Evolutionary conservation across 2,329 filamentous ascomycete genomes (phyloP).

Genomic region (Chaetoscypha palmicola): DNA sequence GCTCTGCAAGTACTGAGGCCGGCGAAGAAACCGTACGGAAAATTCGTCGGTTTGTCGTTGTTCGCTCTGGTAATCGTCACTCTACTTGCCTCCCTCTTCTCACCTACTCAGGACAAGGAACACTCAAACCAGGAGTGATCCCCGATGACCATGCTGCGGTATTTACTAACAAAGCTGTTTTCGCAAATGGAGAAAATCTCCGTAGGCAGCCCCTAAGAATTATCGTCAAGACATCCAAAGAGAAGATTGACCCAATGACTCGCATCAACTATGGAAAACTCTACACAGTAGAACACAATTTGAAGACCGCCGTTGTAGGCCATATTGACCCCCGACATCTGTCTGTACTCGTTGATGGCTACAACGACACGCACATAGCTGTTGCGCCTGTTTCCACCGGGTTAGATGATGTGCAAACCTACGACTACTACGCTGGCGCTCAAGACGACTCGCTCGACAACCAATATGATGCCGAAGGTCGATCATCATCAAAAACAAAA

Average conservation of each 20-base stretch:
- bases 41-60: neutral
- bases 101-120: neutral
- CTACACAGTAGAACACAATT: constrained; percentile 1
- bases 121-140: neutral
- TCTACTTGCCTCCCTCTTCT: neutral
- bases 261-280: neutral
- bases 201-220: neutral
- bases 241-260: constrained; percentile 1
- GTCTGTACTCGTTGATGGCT: neutral
- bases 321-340: neutral
- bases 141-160: neutral
- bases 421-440: too few relatives aligned
- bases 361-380: neutral
- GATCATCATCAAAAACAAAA: too few relatives aligned
- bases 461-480: too few relatives aligned
- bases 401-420: too few relatives aligned
- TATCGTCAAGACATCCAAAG: neutral
- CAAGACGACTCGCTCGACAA: too few relatives aligned
- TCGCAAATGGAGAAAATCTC: neutral
- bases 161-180: neutral
- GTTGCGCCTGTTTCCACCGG: too few relatives aligned
- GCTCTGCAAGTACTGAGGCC: too few relatives aligned
- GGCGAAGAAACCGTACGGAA: neutral
- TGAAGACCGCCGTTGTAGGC: neutral
- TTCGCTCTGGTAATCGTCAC: too few relatives aligned